Evolutionary conservation across 2,329 filamentous ascomycete species (phyloP), one percentile per base, ranked within the genome.

Genomic region (Pseudogymnoascus sp.): DNA sequence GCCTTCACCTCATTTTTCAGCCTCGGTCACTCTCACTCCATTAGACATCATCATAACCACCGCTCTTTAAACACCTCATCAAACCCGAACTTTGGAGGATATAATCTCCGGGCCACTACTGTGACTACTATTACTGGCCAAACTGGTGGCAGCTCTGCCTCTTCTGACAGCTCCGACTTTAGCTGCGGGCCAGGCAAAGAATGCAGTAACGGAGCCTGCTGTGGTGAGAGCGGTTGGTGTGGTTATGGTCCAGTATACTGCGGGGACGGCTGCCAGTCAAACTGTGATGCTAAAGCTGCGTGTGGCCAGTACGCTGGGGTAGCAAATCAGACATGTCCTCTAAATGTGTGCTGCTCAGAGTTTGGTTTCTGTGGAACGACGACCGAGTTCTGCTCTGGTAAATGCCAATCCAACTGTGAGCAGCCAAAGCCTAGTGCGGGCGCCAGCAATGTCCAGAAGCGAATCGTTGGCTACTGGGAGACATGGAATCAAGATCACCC

Each of bases 121-220:
- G 16, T 41, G 3, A 41, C 16, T 2, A 41, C 16, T 3, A 5
- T 19, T 11, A 2, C 7, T 21, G 16, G 38, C 4, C 38, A 41
- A 41, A 41, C 7, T 41, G 38, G 38, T 10, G 38, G 38, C 5
- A 41, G 38, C 6, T 4, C 38, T 41, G 38, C 38, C 38, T 41
- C 38, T 21, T 10, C 38, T 41, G 8, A 11, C 16, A 19, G 38
- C 16, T 2, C 7, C 3, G 38, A 41, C 8, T 41, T 41, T 41
- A 60, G 23, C 11, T 68, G 68, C 45, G 67, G 63, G 16, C 64
- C 65, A 3, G 58, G 65, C 10, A 66, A 61, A 1, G 65, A 67
- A 16, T 69, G 68, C 58, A 62, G 60, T 1, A 69, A 69, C 41
- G 68, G 65, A n/a, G 68, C 68, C 8, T 70, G 69, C 31, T 70